Conservation (phyloP, 495 filamentous ascomycete species). For the Tuber aestivum region DNA sequence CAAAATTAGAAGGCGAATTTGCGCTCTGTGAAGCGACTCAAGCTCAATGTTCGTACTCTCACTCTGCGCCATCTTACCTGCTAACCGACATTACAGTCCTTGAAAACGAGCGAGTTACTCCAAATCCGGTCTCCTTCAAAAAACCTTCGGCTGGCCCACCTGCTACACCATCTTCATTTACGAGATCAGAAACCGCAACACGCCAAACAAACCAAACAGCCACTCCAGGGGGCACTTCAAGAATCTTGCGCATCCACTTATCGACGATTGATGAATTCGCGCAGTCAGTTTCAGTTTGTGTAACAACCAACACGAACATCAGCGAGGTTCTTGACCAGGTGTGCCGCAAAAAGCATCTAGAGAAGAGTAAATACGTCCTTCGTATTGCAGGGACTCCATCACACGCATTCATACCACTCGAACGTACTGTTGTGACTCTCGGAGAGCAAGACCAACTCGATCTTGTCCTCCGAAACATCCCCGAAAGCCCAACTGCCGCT, state of each 20-base stretch:
- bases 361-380: slow-evolving; percentile 82
- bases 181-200: slow-evolving; percentile 5
- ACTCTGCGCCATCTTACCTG: slow-evolving; percentile 42
- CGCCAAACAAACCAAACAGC: slow-evolving; percentile 26
- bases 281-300: slow-evolving; percentile 64
- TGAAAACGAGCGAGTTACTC: slow-evolving; percentile 41
- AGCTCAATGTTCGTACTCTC: slow-evolving; percentile 68
- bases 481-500: not conserved
- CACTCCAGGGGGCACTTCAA: slow-evolving; percentile 67
- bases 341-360: slow-evolving; percentile 80
- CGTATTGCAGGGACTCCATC: slow-evolving; percentile 80
- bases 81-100: not conserved
- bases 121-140: slow-evolving; percentile 33
- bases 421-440: slow-evolving; percentile 83
- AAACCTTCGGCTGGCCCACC: slow-evolving; percentile 49
- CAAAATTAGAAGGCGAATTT: slow-evolving; percentile 89
- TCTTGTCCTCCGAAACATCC: slow-evolving; percentile 74
- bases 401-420: slow-evolving; percentile 62
- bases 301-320: slow-evolving; percentile 88
- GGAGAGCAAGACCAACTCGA: slow-evolving; percentile 80
- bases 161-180: slow-evolving; percentile 52
- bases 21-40: slow-evolving; percentile 77
- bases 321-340: slow-evolving; percentile 88
- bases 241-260: slow-evolving; percentile 79
- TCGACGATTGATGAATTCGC: slow-evolving; percentile 61